phyloP scores from a whole-genome alignment of 805 yeast genomes.

The Saccharomycopsis olivae region DNA sequence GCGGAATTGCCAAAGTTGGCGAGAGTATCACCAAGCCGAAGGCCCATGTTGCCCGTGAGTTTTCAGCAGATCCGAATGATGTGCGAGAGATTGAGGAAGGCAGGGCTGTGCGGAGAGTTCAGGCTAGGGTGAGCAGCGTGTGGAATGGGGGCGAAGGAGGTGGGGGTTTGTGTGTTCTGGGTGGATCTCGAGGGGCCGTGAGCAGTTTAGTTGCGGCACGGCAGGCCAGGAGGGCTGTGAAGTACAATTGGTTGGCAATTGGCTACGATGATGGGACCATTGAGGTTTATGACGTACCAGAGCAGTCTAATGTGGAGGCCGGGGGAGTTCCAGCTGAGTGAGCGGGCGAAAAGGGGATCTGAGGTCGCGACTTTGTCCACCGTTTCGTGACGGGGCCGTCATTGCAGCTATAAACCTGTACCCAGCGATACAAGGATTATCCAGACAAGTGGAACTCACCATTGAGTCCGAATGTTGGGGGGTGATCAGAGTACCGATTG shows the following conservation, averaged over 20 bases:
- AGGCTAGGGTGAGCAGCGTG: no score
- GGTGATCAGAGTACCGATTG: no score
- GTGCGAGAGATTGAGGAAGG: conserved; percentile 25
- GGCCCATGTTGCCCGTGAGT: conserved; percentile 20
- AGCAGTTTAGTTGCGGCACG: not conserved
- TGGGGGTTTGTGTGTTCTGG: no score
- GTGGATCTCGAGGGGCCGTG: conserved; percentile 20
- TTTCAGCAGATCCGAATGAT: conserved; percentile 21
- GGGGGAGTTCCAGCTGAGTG: not conserved
- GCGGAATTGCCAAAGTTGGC: no score
- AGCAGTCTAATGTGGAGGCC: conserved; percentile 1
- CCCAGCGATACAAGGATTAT: no score
- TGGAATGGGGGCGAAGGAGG: no score
- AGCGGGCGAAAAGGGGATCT: not conserved
- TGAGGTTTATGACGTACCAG: conserved; percentile 31
- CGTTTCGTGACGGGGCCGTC: no score
- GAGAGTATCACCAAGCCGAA: conserved; percentile 22
- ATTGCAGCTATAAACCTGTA: no score
- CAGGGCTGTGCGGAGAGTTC: conserved; percentile 25
- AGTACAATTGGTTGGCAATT: conserved; percentile 29
- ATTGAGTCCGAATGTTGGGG: no score
- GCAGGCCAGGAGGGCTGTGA: not conserved
- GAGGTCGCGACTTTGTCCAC: no score
- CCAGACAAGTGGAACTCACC: no score
- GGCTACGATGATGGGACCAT: conserved; percentile 51